phyloP scores from a whole-genome alignment of 2,329 filamentous ascomycete species.

The Monosporascus sp. region DNA sequence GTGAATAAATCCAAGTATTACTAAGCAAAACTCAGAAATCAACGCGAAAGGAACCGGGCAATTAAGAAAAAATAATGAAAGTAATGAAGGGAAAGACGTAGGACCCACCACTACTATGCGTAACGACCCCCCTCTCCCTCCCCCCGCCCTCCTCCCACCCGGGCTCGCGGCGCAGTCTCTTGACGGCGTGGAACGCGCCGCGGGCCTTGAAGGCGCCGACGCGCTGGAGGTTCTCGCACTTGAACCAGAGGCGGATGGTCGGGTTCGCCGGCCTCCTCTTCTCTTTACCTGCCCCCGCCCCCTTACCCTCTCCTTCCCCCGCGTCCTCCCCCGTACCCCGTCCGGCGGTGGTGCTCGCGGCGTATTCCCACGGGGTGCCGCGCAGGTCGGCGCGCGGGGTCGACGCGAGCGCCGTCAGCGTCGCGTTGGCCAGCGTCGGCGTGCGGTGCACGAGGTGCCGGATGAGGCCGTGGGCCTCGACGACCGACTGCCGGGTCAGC shows the following conservation, averaged over 20 bases:
- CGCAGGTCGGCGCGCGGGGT: conserved; percentile 57
- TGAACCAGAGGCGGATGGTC: conserved; percentile 76
- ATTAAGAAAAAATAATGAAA: conserved; percentile 2
- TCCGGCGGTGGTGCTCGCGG: background rate
- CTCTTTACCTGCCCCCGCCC: conserved; percentile 18
- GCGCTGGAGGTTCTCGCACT: conserved; percentile 89
- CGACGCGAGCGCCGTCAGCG: conserved; percentile 70
- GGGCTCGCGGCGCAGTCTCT: conserved; percentile 58
- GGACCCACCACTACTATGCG: conserved; percentile 75
- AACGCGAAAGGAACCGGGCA: background rate
- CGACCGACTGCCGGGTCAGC: conserved; percentile 68
- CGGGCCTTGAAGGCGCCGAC: conserved; percentile 90
- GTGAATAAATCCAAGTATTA: background rate
- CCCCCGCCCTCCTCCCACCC: conserved; percentile 58
- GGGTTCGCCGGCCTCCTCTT: conserved; percentile 57
- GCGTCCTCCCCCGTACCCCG: background rate
- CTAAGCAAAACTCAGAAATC: background rate
- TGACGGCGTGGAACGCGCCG: conserved; percentile 83
- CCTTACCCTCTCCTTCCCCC: background rate
- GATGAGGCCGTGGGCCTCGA: conserved; percentile 68
- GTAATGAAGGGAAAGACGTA: conserved; percentile 5
- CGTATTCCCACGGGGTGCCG: conserved; percentile 46
- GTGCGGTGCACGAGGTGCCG: conserved; percentile 74
- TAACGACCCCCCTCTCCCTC: conserved; percentile 68
- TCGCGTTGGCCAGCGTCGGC: conserved; percentile 74